Base-by-base conservation (phyloP, 345 rosid species). In the Syzygium oleosum region DNA sequence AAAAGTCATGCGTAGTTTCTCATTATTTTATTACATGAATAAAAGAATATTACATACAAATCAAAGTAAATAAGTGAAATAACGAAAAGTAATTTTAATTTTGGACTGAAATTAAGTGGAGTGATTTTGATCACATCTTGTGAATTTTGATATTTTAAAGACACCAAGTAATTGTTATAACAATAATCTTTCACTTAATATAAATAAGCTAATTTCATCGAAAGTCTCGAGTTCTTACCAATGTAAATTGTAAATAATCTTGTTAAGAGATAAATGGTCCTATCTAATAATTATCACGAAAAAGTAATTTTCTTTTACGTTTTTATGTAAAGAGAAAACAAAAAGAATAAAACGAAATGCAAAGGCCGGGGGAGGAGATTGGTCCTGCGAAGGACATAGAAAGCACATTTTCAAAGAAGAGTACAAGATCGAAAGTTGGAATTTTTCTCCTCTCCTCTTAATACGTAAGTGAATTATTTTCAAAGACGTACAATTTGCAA, bases 401-500 rank as follows among this genome's bases (percentile, higher is more conserved):
- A 59, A 59, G 17, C 31, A 12, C 31, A 59, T 59, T 59, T 59
- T 27, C 31, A 27, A 27, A 59, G 31, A 59, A 59, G 27, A 59
- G 9, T 12, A 10, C 2, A 14, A 27, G 12, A 12, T 29, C 12
- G 4, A 59, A 59, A 27, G n/a, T 27, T 27, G 31, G 16, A 59
- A 59, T 59, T 59, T 27, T 59, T 27, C 68, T 59, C 1, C 31
- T 27, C 68, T 0, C 4, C 68, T 59, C 29, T 59, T 12, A 59
- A 59, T 59, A 27, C 1, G 8, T 29, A 59, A 59, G 16, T 12
- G 31, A 59, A 27, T 56, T 23, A 59, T 25, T 59, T 59, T 59
- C 27, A 27, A 12, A 27, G 31, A n/a, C 0, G 1, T 27, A 5
- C 5, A 59, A 59, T 59, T 14, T 25, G 2, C 1, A n/a, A n/a